Evolutionary conservation across 306 rosid species (phyloP).

Genomic region (Pueraria montana): DNA sequence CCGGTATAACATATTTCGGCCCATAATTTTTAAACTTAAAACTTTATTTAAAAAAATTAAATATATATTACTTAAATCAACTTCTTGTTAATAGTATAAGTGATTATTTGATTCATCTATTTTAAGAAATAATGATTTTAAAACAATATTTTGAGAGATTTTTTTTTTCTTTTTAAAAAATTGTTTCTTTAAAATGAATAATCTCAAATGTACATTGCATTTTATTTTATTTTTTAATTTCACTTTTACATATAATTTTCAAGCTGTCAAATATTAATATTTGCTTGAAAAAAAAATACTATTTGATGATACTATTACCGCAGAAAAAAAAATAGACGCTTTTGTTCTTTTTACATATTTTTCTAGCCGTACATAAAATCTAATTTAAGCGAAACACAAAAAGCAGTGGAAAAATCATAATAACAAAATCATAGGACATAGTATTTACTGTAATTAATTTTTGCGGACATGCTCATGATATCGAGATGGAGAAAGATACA

Average conservation of each 20-base stretch:
- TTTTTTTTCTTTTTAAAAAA: too few species aligned
- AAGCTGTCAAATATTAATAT: not conserved
- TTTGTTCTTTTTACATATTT: not conserved
- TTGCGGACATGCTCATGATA: not conserved
- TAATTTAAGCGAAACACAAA: not conserved
- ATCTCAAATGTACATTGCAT: too few species aligned
- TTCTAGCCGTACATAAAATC: not conserved
- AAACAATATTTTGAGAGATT: too few species aligned
- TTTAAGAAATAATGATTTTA: too few species aligned
- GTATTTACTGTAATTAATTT: not conserved
- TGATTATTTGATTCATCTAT: too few species aligned
- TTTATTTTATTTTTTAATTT: too few species aligned
- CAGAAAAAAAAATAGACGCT: not conserved
- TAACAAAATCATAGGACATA: constrained; percentile 23
- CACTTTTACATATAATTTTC: not conserved
- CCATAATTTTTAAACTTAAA: too few species aligned
- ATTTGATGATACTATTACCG: not conserved
- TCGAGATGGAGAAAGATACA: not conserved
- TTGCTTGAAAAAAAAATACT: not conserved
- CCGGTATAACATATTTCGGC: too few species aligned
- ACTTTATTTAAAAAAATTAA: too few species aligned
- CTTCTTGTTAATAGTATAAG: too few species aligned
- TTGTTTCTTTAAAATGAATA: too few species aligned
- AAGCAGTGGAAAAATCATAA: not conserved
- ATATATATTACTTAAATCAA: too few species aligned